Base-by-base conservation (phyloP, 2,329 filamentous ascomycete species). In the Botrytis deweyae region DNA sequence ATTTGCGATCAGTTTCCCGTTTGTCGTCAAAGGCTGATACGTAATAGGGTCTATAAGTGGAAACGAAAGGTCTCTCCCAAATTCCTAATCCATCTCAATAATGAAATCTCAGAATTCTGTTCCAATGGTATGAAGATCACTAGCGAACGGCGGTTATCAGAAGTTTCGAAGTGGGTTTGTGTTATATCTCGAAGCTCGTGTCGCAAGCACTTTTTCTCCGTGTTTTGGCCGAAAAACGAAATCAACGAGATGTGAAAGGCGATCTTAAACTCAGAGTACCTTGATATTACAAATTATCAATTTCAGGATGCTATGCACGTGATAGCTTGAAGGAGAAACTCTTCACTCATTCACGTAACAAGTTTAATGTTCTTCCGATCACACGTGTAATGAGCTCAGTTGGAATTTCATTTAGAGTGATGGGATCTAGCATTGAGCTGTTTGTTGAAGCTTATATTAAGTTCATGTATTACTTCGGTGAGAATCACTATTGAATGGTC, bases 141-240 rank as follows among this genome's bases (percentile, higher is more conserved):
- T 66, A 14, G 12, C 33, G 16, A 12, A 10, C 22, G 20, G 20
- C 12, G 12, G 7, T 29, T 49, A 49, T 4, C 1, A 5, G 22
- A 22, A 20, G 29, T 12, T 18, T 66, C 3, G 29, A 29, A 25
- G 25, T 64, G 16, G n/a, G 25, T 29, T n/a, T 25, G 6, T 18
- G 20, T 66, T 20, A n/a, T 29, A n/a, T 8, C 29, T 66, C 18
- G 9, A 46, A 22, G 42, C 22, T 22, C 42, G 49, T 7, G 25
- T 52, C 22, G 12, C 42, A 64, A 64, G n/a, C 33, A 20, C 44
- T n/a, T 29, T 22, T 25, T 6, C 20, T 6, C 36, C 20, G 20
- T 3, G 4, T 9, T 61, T 36, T 36, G 20, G 20, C 2, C 2
- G 33, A 38, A 25, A 6, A 22, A 2, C 1, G 0, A 22, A 6